Conservation (phyloP, 208 protist species). For the Blechomonas ayalai region DNA sequence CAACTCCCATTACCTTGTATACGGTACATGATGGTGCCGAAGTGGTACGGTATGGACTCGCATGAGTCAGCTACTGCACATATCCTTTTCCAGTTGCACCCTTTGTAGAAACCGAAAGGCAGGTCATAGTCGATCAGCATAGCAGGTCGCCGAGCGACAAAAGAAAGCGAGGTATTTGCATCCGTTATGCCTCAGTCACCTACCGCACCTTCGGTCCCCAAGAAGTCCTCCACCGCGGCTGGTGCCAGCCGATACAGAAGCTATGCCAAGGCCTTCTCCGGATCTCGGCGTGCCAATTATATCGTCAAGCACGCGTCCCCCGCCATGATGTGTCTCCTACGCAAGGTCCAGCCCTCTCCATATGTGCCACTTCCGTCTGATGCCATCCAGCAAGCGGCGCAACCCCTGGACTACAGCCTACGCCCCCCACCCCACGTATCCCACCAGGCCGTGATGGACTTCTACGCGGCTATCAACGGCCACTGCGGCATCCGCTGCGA, state of each 20-base stretch:
- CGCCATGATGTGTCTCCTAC: slow-evolving; percentile 52
- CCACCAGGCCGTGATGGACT: slow-evolving; percentile 70
- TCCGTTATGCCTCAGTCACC: slow-evolving; percentile 1
- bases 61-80: too few species aligned
- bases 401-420: slow-evolving; percentile 48
- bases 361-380: slow-evolving; percentile 53
- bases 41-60: too few species aligned
- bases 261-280: slow-evolving; percentile 5
- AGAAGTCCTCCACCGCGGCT: neutral
- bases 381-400: slow-evolving; percentile 24
- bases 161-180: too few species aligned
- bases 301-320: slow-evolving; percentile 50
- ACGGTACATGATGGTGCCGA: too few species aligned
- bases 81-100: too few species aligned
- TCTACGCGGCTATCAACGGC: slow-evolving; percentile 57
- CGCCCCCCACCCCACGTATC: slow-evolving; percentile 51
- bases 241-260: slow-evolving; percentile 1
- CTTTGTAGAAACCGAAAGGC: too few species aligned
- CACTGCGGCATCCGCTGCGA: slow-evolving; percentile 47
- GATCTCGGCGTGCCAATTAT: slow-evolving; percentile 29
- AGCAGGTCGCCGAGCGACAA: too few species aligned
- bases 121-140: too few species aligned
- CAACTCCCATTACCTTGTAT: too few species aligned
- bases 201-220: neutral
- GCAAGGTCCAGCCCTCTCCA: slow-evolving; percentile 36